Conservation (phyloP, 805 yeast species). For the Lipomyces sp. region DNA sequence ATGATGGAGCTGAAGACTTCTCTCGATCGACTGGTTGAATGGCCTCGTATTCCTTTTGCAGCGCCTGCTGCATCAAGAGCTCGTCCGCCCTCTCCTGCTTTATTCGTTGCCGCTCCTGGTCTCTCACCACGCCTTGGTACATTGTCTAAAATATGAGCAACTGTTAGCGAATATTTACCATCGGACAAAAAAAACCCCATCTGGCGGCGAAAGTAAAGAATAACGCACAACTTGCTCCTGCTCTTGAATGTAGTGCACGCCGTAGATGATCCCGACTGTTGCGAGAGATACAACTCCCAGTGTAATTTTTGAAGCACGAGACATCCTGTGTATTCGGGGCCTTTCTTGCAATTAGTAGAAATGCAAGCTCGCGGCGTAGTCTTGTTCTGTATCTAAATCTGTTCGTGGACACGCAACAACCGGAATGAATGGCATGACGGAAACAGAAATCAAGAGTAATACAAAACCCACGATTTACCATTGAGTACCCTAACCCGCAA, state of each 20-base stretch:
- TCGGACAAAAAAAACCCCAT: background rate
- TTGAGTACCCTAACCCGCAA: no score
- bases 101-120: constrained; percentile 28
- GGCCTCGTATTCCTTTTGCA: constrained; percentile 29
- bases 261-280: constrained; percentile 23
- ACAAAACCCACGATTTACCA: no score
- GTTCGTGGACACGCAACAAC: no score
- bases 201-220: background rate
- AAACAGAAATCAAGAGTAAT: no score
- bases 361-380: no score
- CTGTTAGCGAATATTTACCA: background rate
- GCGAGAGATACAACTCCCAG: constrained; percentile 12
- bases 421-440: no score
- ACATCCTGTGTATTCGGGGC: constrained; percentile 18
- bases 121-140: constrained; percentile 30
- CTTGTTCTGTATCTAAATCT: no score
- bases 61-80: constrained; percentile 23
- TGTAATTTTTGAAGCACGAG: constrained; percentile 28
- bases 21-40: constrained; percentile 27
- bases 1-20: no score
- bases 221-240: constrained; percentile 24
- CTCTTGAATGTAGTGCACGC: constrained; percentile 30
- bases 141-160: constrained; percentile 10
- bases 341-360: no score
- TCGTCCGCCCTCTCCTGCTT: constrained; percentile 29